A percentile compares a stretch with the other conserved stretches of the same genome.
These are phyloP conservation scores for Thymus mandschuricus DNA, from an alignment of 257 asterid species.

Conservation along the genomic window DNA sequence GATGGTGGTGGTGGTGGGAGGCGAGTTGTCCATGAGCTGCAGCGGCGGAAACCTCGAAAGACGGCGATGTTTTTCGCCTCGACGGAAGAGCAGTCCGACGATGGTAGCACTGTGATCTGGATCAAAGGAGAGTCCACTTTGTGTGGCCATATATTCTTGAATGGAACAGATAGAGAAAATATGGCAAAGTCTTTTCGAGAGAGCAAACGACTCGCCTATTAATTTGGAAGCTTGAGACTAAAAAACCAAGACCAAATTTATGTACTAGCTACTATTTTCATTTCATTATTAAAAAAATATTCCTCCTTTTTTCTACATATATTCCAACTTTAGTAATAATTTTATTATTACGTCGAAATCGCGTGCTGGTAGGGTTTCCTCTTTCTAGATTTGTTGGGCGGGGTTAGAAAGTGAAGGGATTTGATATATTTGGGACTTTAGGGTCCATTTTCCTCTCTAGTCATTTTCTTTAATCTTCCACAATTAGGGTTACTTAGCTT, in stretches of 20 bases:
- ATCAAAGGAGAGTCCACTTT: slow-evolving; percentile 95
- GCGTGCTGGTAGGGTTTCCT: background rate
- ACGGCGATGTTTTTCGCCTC: no score
- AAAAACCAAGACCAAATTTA: slow-evolving; percentile 49
- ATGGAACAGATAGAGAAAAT: slow-evolving; percentile 42
- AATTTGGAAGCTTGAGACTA: slow-evolving; percentile 59
- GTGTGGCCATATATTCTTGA: slow-evolving; percentile 61
- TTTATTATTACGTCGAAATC: background rate
- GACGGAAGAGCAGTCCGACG: no score
- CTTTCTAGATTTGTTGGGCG: slow-evolving; percentile 8
- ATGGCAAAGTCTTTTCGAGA: slow-evolving; percentile 38
- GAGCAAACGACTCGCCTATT: slow-evolving; percentile 74
- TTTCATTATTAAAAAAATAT: no score
- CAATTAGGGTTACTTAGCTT: slow-evolving; percentile 25
- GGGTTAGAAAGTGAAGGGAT: slow-evolving; percentile 49
- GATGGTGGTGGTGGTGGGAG: slow-evolving; percentile 59
- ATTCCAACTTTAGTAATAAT: background rate
- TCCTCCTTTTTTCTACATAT: background rate
- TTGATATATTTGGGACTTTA: slow-evolving; percentile 38
- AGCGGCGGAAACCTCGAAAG: slow-evolving; percentile 20
- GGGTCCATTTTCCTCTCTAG: slow-evolving; percentile 29
- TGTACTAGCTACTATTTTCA: no score
- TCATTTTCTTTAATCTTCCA: slow-evolving; percentile 23
- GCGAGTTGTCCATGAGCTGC: slow-evolving; percentile 21
- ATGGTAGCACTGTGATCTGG: slow-evolving; percentile 62